Conservation (phyloP, 2,329 filamentous ascomycete genomes). For the Hypoxylon sp. region DNA sequence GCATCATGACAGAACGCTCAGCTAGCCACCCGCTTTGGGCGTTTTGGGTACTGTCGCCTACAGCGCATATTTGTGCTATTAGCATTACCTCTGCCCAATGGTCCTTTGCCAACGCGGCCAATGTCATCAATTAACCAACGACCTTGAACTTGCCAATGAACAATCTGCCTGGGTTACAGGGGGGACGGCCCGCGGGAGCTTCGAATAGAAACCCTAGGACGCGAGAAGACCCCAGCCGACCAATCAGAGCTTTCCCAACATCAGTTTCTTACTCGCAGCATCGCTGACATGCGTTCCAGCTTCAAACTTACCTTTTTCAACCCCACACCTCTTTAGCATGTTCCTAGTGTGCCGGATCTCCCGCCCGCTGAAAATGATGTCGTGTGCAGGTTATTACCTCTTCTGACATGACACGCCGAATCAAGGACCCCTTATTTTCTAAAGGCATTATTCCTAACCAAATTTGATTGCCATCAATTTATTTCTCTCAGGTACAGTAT, state of each 20-base stretch:
- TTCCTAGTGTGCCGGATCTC: conserved; percentile 38
- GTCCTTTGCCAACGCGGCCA: conserved; percentile 38
- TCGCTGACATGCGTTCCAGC: conserved; percentile 40
- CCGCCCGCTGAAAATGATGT: conserved; percentile 25
- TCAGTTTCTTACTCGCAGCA: conserved; percentile 42
- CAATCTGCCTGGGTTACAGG: conserved; percentile 26
- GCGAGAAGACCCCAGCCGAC: conserved; percentile 32
- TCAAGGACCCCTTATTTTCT: conserved; percentile 16
- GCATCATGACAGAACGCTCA: conserved; percentile 10
- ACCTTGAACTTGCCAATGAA: conserved; percentile 29
- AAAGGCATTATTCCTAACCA: conserved; percentile 35
- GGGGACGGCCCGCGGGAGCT: conserved; percentile 44
- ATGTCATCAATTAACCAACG: conserved; percentile 32
- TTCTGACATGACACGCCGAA: conserved; percentile 31
- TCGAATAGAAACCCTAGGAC: conserved; percentile 41
- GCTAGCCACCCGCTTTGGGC: conserved; percentile 20
- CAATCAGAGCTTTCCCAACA: conserved; percentile 43
- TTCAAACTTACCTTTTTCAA: conserved; percentile 30
- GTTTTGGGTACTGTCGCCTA: conserved; percentile 10
- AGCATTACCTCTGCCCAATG: conserved; percentile 34
- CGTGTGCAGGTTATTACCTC: conserved; percentile 29
- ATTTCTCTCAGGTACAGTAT: conserved; percentile 41
- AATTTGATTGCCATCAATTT: conserved; percentile 38
- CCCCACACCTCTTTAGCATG: conserved; percentile 33
- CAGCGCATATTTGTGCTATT: conserved; percentile 25